phyloP scores from a whole-genome alignment of 2,329 filamentous ascomycete species.

The Colletotrichum sp. region DNA sequence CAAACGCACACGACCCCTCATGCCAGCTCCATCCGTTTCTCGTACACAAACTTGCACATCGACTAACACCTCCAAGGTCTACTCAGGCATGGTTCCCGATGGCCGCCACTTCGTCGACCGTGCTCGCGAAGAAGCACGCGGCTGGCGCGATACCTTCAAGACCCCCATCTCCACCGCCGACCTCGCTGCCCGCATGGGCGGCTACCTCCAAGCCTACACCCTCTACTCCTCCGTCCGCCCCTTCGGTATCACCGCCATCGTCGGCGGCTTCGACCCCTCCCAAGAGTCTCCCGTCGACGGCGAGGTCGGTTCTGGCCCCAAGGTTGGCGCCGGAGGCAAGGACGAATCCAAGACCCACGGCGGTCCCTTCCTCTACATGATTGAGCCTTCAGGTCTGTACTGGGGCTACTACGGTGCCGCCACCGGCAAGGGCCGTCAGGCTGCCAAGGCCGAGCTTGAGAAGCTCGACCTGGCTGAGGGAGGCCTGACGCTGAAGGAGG shows the following conservation, averaged over 20 bases:
- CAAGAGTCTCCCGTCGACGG: slow-evolving; percentile 85
- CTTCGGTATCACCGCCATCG: slow-evolving; percentile 93
- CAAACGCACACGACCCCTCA: not conserved
- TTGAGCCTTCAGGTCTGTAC: slow-evolving; percentile 95
- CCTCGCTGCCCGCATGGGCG: slow-evolving; percentile 90
- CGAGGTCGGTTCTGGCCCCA: slow-evolving; percentile 83
- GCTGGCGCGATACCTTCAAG: slow-evolving; percentile 94
- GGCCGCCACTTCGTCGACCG: slow-evolving; percentile 94
- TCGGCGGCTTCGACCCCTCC: slow-evolving; percentile 93
- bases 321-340: slow-evolving; percentile 83
- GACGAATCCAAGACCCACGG: slow-evolving; percentile 76
- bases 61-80: slow-evolving; percentile 66
- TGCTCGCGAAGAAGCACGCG: slow-evolving; percentile 89
- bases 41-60: not conserved
- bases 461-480: slow-evolving; percentile 88
- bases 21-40: not conserved
- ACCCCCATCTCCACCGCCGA: slow-evolving; percentile 88
- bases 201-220: slow-evolving; percentile 96
- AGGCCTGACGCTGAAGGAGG: slow-evolving; percentile 80
- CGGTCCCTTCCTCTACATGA: slow-evolving; percentile 96
- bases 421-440: slow-evolving; percentile 94
- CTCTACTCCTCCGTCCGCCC: slow-evolving; percentile 96
- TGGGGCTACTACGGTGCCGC: slow-evolving; percentile 99
- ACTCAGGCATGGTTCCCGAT: slow-evolving; percentile 92
- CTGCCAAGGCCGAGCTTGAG: slow-evolving; percentile 97